Evolutionary conservation across 345 rosid genomes (phyloP).

Genomic region (Syzygium jambos): DNA sequence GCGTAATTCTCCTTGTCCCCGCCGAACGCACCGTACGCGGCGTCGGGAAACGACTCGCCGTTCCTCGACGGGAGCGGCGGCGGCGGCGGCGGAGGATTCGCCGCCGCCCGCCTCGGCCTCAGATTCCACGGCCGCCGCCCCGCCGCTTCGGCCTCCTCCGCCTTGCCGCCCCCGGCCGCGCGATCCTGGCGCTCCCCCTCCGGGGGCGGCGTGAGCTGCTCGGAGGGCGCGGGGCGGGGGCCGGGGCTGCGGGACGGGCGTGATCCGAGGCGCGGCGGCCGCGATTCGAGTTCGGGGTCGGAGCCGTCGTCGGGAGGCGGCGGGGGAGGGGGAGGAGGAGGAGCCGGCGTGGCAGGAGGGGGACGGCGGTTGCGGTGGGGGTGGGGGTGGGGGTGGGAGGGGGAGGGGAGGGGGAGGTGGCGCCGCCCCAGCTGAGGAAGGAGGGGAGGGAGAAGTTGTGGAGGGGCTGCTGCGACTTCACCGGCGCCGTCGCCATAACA

Average conservation of each 20-base stretch:
- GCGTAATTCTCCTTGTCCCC: conserved; percentile 40
- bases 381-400: not conserved
- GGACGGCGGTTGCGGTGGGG: not conserved
- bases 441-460: conserved; percentile 54
- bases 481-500: conserved; percentile 46
- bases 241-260: not conserved
- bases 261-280: conserved; percentile 12
- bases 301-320: conserved; percentile 9
- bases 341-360: conserved; percentile 12
- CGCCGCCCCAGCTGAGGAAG: conserved; percentile 37
- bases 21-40: conserved; percentile 8
- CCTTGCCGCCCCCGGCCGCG: conserved; percentile 8
- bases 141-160: conserved; percentile 13
- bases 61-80: not conserved
- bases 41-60: not conserved
- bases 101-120: conserved; percentile 45
- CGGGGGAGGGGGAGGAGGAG: conserved; percentile 31
- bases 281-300: not conserved
- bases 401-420: conserved; percentile 1
- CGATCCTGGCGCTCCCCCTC: conserved; percentile 37
- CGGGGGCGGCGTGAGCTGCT: conserved; percentile 42
- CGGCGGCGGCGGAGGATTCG: not conserved
- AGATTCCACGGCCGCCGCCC: conserved; percentile 64
- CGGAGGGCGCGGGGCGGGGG: not conserved
- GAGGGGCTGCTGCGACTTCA: conserved; percentile 64